Conservation (phyloP, 176 grass and related monocot species). For the Otatea glauca region DNA sequence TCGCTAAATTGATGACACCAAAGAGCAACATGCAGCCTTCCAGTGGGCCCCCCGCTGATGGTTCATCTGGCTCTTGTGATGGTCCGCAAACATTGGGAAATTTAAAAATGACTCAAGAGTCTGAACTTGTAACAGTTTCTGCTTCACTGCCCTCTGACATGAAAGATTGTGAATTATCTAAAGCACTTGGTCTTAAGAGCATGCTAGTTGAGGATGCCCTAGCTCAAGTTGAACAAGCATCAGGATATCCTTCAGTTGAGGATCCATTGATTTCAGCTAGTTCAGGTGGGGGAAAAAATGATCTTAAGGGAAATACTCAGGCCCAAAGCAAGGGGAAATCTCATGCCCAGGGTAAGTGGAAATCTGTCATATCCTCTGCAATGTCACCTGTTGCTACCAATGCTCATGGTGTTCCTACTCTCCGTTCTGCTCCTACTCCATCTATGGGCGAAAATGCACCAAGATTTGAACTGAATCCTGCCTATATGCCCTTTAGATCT, state of each 20-base stretch:
- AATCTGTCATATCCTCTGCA: slow-evolving; percentile 42
- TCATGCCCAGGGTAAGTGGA: slow-evolving; percentile 36
- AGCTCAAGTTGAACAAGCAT: slow-evolving; percentile 32
- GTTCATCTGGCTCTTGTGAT: slow-evolving; percentile 39
- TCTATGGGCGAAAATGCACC: neutral
- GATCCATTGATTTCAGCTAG: slow-evolving; percentile 26
- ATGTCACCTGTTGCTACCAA: slow-evolving; percentile 8
- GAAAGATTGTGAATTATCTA: slow-evolving; percentile 27
- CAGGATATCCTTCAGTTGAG: neutral
- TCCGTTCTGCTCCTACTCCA: neutral
- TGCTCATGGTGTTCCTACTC: slow-evolving; percentile 14
- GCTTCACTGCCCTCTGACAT: slow-evolving; percentile 15
- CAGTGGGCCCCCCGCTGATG: slow-evolving; percentile 34
- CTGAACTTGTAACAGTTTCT: slow-evolving; percentile 9
- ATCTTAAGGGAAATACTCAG: slow-evolving; percentile 34
- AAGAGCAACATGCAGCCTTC: slow-evolving; percentile 38
- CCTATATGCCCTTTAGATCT: neutral
- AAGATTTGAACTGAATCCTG: neutral
- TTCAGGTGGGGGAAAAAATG: slow-evolving; percentile 36
- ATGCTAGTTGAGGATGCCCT: slow-evolving; percentile 21
- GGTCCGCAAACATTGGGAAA: neutral
- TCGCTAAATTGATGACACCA: slow-evolving; percentile 51
- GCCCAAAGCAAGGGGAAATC: slow-evolving; percentile 41
- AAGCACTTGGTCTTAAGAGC: slow-evolving; percentile 40
- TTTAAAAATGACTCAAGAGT: neutral